Base-by-base conservation (phyloP, 2,329 filamentous ascomycete genomes). In the Phaeosphaeriaceae sp. region DNA sequence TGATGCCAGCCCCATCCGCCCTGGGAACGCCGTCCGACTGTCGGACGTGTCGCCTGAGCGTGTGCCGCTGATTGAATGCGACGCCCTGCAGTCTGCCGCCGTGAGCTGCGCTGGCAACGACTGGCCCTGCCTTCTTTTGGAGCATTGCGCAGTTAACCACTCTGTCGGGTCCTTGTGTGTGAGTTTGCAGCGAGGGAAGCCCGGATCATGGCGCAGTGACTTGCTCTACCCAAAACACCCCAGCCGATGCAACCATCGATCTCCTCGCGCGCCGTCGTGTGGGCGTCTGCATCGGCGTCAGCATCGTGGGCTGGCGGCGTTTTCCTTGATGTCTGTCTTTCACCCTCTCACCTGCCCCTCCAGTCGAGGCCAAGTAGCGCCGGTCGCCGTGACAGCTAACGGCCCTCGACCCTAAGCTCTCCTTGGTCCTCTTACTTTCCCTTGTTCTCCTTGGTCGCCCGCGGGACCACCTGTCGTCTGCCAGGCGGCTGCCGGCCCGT, bases 311-410 rank as follows among this genome's bases (percentile, higher is more conserved):
- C 15, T 23, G 47, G 11, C 47, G 23, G 23, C n/a, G 3, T 19
- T 19, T 48, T 49, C 47, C 47, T 24, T 49, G 35, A 40, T 49
- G 23, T 19, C 17, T 56, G 60, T 55, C 59, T 52, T 49, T 55
- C 58, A 52, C 47, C 52, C 59, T 59, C 44, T 48, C 51, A 50
- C 52, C 56, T 35, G 56, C 58, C 54, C 28, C 58, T n/a, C 23
- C 57, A n/a, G 47, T 64, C 56, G 55, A 42, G 59, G 61, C 64
- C 59, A 58, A 62, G 62, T 63, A 58, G 56, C 58, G 56, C 35
- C 51, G 50, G 55, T 65, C 59, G 64, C 70, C 58, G 72, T 75
- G 76, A 77, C 73, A 74, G 73, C 63, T 74, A 76, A 74, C 73
- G 71, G 72, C 59, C 58, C 57, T 64, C 46, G 59, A 63, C 56